Evolutionary conservation across 78 protist genomes (phyloP), one percentile per base, ranked within the genome.

Genomic region (Dictyostelium discoideum): DNA sequence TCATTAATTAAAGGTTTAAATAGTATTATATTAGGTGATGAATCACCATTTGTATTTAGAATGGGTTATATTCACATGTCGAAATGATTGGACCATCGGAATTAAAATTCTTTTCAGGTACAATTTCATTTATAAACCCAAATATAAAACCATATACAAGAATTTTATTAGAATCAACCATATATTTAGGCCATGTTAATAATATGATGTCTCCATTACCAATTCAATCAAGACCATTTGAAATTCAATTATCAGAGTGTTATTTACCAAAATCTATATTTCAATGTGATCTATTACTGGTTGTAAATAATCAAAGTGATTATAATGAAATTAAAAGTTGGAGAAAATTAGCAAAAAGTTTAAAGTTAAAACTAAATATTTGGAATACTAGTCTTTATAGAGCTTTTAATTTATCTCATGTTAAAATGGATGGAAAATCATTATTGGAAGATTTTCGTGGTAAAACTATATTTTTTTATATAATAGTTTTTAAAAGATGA

Each of bases 211-310:
- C 96, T 13, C 85, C 63, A 63, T n/a, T 74, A 16, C 63, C 87
- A 37, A 81, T 92, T 24, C 96, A 92, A 80, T 79, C 84, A 26
- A 63, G 96, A 42, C 78, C 90, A 65, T 84, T 92, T 16, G 96
- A 92, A 22, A 24, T 92, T 13, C 89, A 84, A 40, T 85, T 84
- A 6, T 85, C 92, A 20, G 89, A 92, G 18, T 77, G 90, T 18
- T 92, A 84, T 60, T 7, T 11, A 11, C 9, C 29, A 8, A 3
- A 7, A 24, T 57, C 37, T 3, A 37, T 0, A 8, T 79, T 44
- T 40, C 63, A 44, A 42, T 18, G 44, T 18, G 92, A 92, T n/a
- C 9, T 73, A 7, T 65, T 92, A 22, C 16, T 92, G 0, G 90
- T 92, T 18, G 54, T 57, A 11, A 92, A 92, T 46, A 92, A 92